phyloP scores from a whole-genome alignment of 2,329 filamentous ascomycete genomes.

The Coniochaeta ligniaria region DNA sequence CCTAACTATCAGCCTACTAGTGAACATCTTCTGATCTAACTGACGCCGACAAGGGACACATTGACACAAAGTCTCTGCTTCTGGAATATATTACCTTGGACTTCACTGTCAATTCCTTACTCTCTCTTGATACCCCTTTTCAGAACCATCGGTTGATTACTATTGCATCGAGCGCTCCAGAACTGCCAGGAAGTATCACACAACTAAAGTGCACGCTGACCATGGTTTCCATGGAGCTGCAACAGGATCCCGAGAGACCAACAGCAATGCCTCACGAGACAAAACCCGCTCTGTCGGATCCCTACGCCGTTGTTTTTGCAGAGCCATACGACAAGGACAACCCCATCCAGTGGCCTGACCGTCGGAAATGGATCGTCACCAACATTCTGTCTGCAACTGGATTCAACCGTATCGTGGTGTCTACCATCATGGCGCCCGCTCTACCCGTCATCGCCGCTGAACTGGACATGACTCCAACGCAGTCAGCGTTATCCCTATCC shows the following conservation, averaged over 20 bases:
- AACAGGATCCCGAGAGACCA: background rate
- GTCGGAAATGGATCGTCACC: constrained; percentile 41
- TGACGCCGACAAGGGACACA: too few species aligned
- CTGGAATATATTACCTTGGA: too few species aligned
- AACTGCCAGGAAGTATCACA: background rate
- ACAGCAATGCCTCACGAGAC: background rate
- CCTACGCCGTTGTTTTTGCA: constrained; percentile 14
- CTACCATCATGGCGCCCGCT: constrained; percentile 44
- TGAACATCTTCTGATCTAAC: too few species aligned
- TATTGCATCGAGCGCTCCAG: background rate
- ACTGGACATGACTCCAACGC: constrained; percentile 38
- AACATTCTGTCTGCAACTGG: constrained; percentile 39
- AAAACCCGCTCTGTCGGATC: background rate
- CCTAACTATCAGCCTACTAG: too few species aligned
- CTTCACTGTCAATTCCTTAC: too few species aligned
- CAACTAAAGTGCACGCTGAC: background rate
- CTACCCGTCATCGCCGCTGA: constrained; percentile 41
- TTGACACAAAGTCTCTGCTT: too few species aligned
- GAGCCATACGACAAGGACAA: constrained; percentile 24
- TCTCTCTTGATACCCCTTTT: too few species aligned
- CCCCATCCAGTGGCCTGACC: constrained; percentile 28
- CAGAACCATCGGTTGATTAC: too few species aligned
- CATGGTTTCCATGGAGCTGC: background rate
- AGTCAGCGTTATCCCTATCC: constrained; percentile 39
- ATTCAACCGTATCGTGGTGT: constrained; percentile 44